Evolutionary conservation across 345 rosid genomes (phyloP), one percentile per base, ranked within the genome.

Genomic region (Reutealis trisperma): DNA sequence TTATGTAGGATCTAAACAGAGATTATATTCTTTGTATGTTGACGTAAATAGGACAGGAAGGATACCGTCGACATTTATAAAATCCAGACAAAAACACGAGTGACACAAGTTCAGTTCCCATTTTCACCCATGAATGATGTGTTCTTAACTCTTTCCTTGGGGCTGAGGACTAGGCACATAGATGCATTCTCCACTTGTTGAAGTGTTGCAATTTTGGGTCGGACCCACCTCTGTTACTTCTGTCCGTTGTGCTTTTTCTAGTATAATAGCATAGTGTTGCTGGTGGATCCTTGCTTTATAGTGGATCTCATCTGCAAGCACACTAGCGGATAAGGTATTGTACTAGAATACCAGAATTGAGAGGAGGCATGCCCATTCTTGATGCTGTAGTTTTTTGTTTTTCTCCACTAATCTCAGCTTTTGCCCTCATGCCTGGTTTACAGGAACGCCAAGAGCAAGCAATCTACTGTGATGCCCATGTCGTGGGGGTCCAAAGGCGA

Each of bases 391-490:
- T 15, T 34, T 27, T 10, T 51, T 22, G 4, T 22, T 42, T 37
- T 22, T 47, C 16, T 9, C 2, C 14, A 18, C 8, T 7, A 3
- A 14, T 22, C 18, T 16, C 41, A 22, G 19, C 34, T 25, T 25
- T 34, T 15, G 54, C 47, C 1, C 7, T 78, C 37, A 21, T 71
- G 70, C 21, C 34, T 68, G 37, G 62, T 81, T 75, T 72, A 62
- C 89, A 93, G 98, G 90, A 87, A 32, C 83, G 89, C 80, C 84
- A 77, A 58, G 77, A 86, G 59, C 86, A 88, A 51, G 89, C 92
- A 60, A 63, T 93, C 70, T 90, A 93, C 77, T 83, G 74, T 72
- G 97, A 94, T 79, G 95, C 97, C 25, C 89, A 79, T 81, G 73
- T 93, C 41, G 51, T 88, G 80, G 89, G 82, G 47, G 82, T 93